Evolutionary conservation across 2,329 filamentous ascomycete species (phyloP), one percentile per base, ranked within the genome.

Genomic region (Botrytis fabae): DNA sequence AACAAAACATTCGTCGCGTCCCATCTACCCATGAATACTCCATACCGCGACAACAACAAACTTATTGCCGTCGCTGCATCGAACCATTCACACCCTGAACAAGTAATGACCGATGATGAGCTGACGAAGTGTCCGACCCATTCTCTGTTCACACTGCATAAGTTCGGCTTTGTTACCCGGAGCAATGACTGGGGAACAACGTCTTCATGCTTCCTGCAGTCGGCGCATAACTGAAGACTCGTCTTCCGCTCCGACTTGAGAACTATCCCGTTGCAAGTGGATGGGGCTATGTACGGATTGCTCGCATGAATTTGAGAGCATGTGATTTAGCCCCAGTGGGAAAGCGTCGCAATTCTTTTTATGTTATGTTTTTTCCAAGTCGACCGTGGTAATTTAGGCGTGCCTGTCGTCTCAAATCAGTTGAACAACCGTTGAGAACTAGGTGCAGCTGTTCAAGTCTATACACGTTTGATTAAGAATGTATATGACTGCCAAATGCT

Each of bases 161-260:
- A 59, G 40, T 59, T 42, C 65, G 48, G 65, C 65, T 57, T 69
- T 69, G 10, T 57, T 57, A 28, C 46, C 65, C 65, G 35, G 18
- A 25, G 25, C 28, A 44, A 38, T 28, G 35, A 40, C 40, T 54
- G 60, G 42, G 35, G n/a, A 46, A 38, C 57, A 44, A 70, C 42
- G 68, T 35, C 35, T n/a, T 57, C 10, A 22, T 68, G 51, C 40
- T 62, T 69, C n/a, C 48, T 69, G 68, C 66, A 69, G 35, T 59
- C 66, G 59, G 48, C 48, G 48, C 40, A 62, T 70, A 32, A 28
- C 61, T 35, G 28, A 28, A 70, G 44, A 62, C 54, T 38, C n/a
- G 22, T 62, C 48, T 38, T 46, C 18, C 20, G 7, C 8, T 40
- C 48, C 38, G 35, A 8, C 25, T 69, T 20, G 48, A 69, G 22